Conservation (phyloP, 495 filamentous ascomycete genomes). For the Hypoxylon crocopeplum region DNA sequence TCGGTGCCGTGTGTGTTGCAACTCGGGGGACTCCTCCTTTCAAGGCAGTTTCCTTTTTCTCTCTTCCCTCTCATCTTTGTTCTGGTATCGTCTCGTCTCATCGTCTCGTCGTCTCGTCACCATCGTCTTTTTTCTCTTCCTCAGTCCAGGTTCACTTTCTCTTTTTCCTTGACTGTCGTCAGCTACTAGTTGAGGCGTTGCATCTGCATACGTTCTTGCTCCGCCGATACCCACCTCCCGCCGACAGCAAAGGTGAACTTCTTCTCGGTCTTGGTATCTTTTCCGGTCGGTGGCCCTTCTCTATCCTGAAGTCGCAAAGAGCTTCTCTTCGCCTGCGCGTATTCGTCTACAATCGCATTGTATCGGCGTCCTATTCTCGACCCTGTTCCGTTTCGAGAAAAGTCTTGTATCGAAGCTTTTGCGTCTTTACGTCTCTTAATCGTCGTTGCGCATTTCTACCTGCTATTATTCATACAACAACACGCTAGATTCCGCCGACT, state of each 20-base stretch:
- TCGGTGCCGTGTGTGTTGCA: conserved; percentile 52
- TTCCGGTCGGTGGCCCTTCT: conserved; percentile 23
- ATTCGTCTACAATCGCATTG: conserved; percentile 35
- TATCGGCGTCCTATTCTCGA: conserved; percentile 28
- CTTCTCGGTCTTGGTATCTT: conserved; percentile 23
- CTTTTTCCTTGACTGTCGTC: conserved; percentile 22
- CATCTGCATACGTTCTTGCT: conserved; percentile 32
- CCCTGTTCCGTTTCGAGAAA: conserved; percentile 4
- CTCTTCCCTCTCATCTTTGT: conserved; percentile 49
- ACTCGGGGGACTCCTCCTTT: conserved; percentile 58
- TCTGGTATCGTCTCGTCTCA: conserved; percentile 32
- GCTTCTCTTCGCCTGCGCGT: conserved; percentile 5
- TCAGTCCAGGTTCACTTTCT: conserved; percentile 32
- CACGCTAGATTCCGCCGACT: conserved; percentile 32
- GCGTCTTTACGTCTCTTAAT: conserved; percentile 23
- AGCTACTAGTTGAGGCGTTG: conserved; percentile 25
- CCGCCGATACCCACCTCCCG: conserved; percentile 8
- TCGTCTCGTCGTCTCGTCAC: conserved; percentile 30
- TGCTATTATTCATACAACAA: conserved; percentile 5
- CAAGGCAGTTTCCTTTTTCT: conserved; percentile 58
- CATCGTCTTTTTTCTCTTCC: conserved; percentile 27
- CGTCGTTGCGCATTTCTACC: conserved; percentile 27
- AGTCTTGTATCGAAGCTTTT: conserved; percentile 13
- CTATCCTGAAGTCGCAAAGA: conserved; percentile 19
- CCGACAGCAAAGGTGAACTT: conserved; percentile 23